Conservation (phyloP, 306 rosid species). For the Dalbergia cochinchinensis region DNA sequence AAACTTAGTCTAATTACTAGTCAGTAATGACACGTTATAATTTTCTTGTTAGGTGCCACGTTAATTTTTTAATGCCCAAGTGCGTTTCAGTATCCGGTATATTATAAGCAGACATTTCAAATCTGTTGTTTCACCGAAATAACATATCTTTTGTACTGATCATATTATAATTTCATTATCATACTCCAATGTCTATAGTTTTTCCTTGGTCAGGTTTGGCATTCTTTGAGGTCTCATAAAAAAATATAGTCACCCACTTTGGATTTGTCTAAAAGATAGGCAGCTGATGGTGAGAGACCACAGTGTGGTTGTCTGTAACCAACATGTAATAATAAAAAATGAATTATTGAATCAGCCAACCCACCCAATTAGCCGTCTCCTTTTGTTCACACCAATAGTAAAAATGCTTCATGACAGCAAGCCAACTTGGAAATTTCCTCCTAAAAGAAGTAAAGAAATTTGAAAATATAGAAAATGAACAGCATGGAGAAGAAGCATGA, state of each 20-base stretch:
- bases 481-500: conserved; percentile 52
- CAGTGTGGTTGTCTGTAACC: conserved; percentile 47
- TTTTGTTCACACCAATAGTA: conserved; percentile 65
- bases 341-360: conserved; percentile 63
- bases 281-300: conserved; percentile 57
- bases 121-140: conserved; percentile 42
- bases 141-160: conserved; percentile 32
- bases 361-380: conserved; percentile 61
- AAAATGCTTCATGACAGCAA: conserved; percentile 74
- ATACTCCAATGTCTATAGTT: conserved; percentile 26
- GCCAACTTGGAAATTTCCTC: conserved; percentile 73
- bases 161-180: conserved; percentile 14
- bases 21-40: conserved; percentile 42
- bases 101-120: conserved; percentile 47
- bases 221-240: conserved; percentile 46
- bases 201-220: conserved; percentile 69
- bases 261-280: conserved; percentile 52
- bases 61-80: conserved; percentile 8
- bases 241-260: conserved; percentile 42
- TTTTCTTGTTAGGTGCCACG: conserved; percentile 9
- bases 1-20: background rate
- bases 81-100: conserved; percentile 13
- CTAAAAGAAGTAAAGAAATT: conserved; percentile 44
- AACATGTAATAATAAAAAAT: conserved; percentile 46
- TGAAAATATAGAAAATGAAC: conserved; percentile 49